These are phyloP conservation scores for Penicillium herquei DNA, from an alignment of 495 filamentous ascomycete genomes.

Conservation along the genomic window DNA sequence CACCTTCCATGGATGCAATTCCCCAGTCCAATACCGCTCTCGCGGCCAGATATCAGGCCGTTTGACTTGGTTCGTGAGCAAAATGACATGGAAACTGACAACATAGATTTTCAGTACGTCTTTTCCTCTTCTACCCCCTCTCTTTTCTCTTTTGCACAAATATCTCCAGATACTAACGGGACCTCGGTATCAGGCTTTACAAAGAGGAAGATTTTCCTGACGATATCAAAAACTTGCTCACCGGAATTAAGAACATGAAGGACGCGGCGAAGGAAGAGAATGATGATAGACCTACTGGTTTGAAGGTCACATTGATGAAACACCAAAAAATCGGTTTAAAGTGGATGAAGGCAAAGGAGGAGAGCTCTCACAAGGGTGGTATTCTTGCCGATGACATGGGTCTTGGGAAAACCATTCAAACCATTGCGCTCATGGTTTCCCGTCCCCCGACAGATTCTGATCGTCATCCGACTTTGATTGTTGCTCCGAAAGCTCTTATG, in stretches of 20 bases:
- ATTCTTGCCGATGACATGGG: slow-evolving; percentile 95
- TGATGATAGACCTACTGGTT: slow-evolving; percentile 70
- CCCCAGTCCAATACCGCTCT: not conserved
- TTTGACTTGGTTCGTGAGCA: slow-evolving; percentile 22
- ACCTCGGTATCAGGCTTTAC: slow-evolving; percentile 10
- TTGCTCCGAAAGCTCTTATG: slow-evolving; percentile 83
- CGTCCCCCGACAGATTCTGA: slow-evolving; percentile 59
- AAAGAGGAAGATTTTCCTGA: slow-evolving; percentile 35
- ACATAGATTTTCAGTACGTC: slow-evolving; percentile 18
- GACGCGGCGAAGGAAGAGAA: slow-evolving; percentile 63
- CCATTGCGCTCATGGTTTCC: slow-evolving; percentile 79
- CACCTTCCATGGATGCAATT: slow-evolving; percentile 13
- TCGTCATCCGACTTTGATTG: slow-evolving; percentile 79
- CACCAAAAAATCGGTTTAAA: slow-evolving; percentile 82
- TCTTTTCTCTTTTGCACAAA: not conserved
- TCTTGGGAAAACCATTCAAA: slow-evolving; percentile 90
- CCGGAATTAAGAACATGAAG: slow-evolving; percentile 72
- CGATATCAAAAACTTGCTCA: slow-evolving; percentile 66
- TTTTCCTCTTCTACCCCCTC: not conserved
- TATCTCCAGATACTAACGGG: slow-evolving; percentile 3
- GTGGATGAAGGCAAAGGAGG: slow-evolving; percentile 83
- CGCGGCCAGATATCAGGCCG: slow-evolving; percentile 3
- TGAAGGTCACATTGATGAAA: slow-evolving; percentile 69
- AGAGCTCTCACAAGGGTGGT: slow-evolving; percentile 73
- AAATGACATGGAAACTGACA: slow-evolving; percentile 17